A percentile compares a stretch with the other conserved stretches of the same genome.
These are phyloP conservation scores for Emergomyces orientalis DNA, from an alignment of 2,329 filamentous ascomycete species.

Conservation along the genomic window DNA sequence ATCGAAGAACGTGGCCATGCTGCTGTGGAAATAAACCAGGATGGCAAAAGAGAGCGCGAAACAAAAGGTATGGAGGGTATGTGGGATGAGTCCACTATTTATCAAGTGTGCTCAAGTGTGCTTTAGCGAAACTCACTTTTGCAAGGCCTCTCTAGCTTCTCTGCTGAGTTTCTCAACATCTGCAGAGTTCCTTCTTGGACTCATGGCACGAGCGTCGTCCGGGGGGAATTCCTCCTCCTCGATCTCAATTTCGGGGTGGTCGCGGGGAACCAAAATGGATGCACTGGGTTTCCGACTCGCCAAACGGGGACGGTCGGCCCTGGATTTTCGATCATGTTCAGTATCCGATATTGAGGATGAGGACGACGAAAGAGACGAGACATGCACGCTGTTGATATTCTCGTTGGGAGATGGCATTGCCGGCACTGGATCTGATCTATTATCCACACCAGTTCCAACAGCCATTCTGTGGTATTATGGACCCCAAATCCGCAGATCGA, in stretches of 20 bases:
- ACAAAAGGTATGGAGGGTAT: no score
- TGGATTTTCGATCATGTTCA: slow-evolving; percentile 34
- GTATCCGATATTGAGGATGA: slow-evolving; percentile 42
- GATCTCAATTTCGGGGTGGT: slow-evolving; percentile 63
- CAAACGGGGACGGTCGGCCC: slow-evolving; percentile 54
- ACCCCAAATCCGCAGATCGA: background rate
- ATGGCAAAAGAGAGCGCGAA: no score
- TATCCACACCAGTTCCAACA: slow-evolving; percentile 27
- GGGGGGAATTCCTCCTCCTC: slow-evolving; percentile 68
- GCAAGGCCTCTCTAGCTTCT: slow-evolving; percentile 59
- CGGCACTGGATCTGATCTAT: slow-evolving; percentile 31
- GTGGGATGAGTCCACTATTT: background rate
- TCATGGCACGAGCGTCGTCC: slow-evolving; percentile 89
- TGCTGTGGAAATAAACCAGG: background rate
- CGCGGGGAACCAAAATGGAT: slow-evolving; percentile 71
- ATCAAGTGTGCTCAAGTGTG: background rate
- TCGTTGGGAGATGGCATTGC: slow-evolving; percentile 29
- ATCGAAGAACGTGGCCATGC: background rate
- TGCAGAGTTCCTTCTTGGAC: slow-evolving; percentile 78
- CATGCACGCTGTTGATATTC: slow-evolving; percentile 32
- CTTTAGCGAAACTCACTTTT: slow-evolving; percentile 44
- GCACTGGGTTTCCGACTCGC: slow-evolving; percentile 69
- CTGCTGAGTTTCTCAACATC: slow-evolving; percentile 81
- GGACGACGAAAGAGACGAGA: slow-evolving; percentile 36
- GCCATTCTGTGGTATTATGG: slow-evolving; percentile 25